Percentiles rank a stretch among this genome's conserved stretches.
These are phyloP conservation scores for Fusarium tjaetaba DNA, from an alignment of 2,329 filamentous ascomycete genomes.

Conservation along the genomic window DNA sequence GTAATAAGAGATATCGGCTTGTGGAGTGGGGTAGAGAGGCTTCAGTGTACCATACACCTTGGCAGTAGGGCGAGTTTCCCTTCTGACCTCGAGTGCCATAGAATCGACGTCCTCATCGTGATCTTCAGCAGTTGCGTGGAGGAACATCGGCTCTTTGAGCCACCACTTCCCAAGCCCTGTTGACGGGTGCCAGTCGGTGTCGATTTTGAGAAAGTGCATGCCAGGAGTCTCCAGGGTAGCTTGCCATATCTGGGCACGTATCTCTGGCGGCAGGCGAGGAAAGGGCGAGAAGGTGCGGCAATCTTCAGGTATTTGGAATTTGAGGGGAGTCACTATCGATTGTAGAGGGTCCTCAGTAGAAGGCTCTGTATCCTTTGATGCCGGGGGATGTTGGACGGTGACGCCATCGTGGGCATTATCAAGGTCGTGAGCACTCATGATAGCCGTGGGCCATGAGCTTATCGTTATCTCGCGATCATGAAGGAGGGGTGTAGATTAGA, in stretches of 20 bases:
- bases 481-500: constrained; percentile 16
- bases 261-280: constrained; percentile 47
- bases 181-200: constrained; percentile 26
- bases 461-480: constrained; percentile 32
- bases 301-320: constrained; percentile 46
- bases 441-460: constrained; percentile 35
- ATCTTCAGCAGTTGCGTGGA: constrained; percentile 4
- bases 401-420: constrained; percentile 6
- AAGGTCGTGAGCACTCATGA: constrained; percentile 27
- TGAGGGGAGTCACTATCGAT: constrained; percentile 29
- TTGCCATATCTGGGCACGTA: constrained; percentile 51
- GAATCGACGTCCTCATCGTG: constrained; percentile 35
- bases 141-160: constrained; percentile 3
- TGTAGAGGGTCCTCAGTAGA: not conserved
- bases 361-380: not conserved
- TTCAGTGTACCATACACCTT: constrained; percentile 34
- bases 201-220: constrained; percentile 49
- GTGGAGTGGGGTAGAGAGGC: constrained; percentile 41
- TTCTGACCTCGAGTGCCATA: constrained; percentile 37
- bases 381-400: not conserved
- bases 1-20: constrained; percentile 50
- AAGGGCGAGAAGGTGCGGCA: constrained; percentile 48
- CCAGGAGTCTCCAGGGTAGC: constrained; percentile 46
- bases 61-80: constrained; percentile 32
- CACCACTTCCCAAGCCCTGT: constrained; percentile 39